A percentile compares a stretch with the other conserved stretches of the same genome.
phyloP scores from a whole-genome alignment of 192 early-diverging fungal genomes.

The Fimicolochytrium jonesii region DNA sequence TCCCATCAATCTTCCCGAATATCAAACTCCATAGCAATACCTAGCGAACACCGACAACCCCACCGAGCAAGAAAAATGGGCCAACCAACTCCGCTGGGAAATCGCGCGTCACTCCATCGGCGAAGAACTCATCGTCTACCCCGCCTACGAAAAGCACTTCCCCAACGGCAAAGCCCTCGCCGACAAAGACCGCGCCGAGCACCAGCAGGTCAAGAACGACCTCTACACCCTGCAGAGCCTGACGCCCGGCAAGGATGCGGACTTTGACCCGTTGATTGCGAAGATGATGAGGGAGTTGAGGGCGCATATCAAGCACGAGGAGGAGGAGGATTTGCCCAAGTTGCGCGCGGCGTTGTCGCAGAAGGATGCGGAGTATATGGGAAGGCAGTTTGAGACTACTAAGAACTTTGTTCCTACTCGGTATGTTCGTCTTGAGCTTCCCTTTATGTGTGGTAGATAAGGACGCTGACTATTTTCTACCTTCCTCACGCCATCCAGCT shows the following conservation, averaged over 20 bases:
- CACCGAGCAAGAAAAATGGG: constrained; percentile 18
- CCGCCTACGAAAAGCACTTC: constrained; percentile 26
- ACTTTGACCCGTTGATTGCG: constrained; percentile 12
- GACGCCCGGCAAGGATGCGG: neutral
- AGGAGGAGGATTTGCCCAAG: constrained; percentile 24
- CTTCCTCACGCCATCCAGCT: neutral
- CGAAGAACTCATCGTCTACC: constrained; percentile 44
- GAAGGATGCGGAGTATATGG: neutral
- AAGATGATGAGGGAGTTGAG: constrained; percentile 23
- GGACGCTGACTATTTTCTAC: neutral
- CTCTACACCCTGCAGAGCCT: constrained; percentile 29
- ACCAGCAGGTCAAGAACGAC: constrained; percentile 38
- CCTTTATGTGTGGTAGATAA: no score
- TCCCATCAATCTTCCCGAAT: no score
- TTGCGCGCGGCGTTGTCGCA: constrained; percentile 5
- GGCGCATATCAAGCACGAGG: constrained; percentile 42
- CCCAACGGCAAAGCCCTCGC: constrained; percentile 29
- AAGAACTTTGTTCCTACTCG: constrained; percentile 21
- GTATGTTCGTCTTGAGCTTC: no score
- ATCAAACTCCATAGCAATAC: constrained; percentile 16
- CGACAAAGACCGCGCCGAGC: constrained; percentile 34
- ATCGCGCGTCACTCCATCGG: constrained; percentile 37
- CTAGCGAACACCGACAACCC: constrained; percentile 5
- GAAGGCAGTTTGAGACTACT: constrained; percentile 11
- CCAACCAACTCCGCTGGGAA: constrained; percentile 26